These are phyloP conservation scores for Colletotrichum sp. DNA, from an alignment of 2,329 filamentous ascomycete species.

Conservation along the genomic window DNA sequence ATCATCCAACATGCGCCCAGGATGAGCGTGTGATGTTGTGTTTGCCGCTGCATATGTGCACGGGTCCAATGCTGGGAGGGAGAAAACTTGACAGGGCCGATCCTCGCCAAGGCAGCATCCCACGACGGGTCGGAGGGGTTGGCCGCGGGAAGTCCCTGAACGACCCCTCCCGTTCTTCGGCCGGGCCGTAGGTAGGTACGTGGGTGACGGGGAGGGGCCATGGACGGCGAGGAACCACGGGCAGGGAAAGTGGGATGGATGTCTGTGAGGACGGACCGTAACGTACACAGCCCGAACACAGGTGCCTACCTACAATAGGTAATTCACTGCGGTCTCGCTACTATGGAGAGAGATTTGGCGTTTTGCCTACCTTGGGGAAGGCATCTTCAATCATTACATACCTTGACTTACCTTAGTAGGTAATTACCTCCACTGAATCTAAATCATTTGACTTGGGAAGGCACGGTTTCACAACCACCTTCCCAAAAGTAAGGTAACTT, in stretches of 20 bases:
- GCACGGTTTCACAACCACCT: neutral
- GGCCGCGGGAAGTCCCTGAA: constrained; percentile 1
- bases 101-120: constrained; percentile 4
- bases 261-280: neutral
- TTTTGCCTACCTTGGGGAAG: neutral
- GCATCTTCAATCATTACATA: neutral
- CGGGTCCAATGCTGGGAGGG: neutral
- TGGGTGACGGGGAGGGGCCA: neutral
- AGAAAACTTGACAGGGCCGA: neutral
- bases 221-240: neutral
- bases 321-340: neutral
- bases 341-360: neutral
- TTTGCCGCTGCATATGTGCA: neutral
- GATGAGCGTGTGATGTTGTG: neutral
- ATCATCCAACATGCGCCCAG: neutral
- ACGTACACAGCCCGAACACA: neutral
- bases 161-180: constrained; percentile 7
- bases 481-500: neutral
- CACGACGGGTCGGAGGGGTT: constrained; percentile 6
- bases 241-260: neutral
- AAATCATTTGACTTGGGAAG: neutral
- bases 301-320: neutral
- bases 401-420: neutral
- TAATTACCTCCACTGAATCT: neutral
- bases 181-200: neutral